Percentiles rank a stretch among this genome's conserved stretches.
phyloP scores from a whole-genome alignment of 768 basidiomycete genomes.

The Wakefieldia striispora region DNA sequence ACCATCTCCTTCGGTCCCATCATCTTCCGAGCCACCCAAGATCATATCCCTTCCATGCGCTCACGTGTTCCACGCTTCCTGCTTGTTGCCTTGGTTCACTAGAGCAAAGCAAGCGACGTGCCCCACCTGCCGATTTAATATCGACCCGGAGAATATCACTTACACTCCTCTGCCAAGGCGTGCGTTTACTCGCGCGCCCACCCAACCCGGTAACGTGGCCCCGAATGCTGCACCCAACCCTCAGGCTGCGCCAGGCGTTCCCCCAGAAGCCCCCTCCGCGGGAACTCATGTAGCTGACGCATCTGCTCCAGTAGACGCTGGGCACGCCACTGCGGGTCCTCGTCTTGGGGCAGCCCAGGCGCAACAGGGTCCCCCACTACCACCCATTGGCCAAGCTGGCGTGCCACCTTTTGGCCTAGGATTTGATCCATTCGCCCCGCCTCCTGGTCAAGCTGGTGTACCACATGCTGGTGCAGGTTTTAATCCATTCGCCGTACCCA shows the following conservation, averaged over 20 bases:
- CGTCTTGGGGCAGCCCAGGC: background rate
- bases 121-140: slow-evolving; percentile 79
- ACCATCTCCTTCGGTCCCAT: slow-evolving; percentile 5
- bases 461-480: slow-evolving; percentile 5
- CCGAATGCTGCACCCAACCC: slow-evolving; percentile 13
- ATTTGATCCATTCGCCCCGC: slow-evolving; percentile 3
- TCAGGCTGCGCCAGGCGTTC: slow-evolving; percentile 3
- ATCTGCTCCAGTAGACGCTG: slow-evolving; percentile 1
- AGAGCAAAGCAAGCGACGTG: slow-evolving; percentile 77
- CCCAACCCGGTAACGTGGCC: slow-evolving; percentile 10
- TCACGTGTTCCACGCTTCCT: slow-evolving; percentile 78
- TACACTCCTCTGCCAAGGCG: slow-evolving; percentile 30
- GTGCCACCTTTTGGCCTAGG: too few relatives aligned
- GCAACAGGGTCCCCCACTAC: slow-evolving; percentile 1
- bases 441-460: slow-evolving; percentile 3
- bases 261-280: slow-evolving; percentile 2
- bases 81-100: slow-evolving; percentile 81
- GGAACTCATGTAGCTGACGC: background rate
- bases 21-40: slow-evolving; percentile 31
- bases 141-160: slow-evolving; percentile 76
- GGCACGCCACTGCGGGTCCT: background rate
- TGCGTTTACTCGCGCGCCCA: slow-evolving; percentile 10
- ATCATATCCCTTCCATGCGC: slow-evolving; percentile 76
- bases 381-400: slow-evolving; percentile 6
- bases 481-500: background rate